Conservation (phyloP, 2,329 filamentous ascomycete genomes). For the Xylaria multiplex region DNA sequence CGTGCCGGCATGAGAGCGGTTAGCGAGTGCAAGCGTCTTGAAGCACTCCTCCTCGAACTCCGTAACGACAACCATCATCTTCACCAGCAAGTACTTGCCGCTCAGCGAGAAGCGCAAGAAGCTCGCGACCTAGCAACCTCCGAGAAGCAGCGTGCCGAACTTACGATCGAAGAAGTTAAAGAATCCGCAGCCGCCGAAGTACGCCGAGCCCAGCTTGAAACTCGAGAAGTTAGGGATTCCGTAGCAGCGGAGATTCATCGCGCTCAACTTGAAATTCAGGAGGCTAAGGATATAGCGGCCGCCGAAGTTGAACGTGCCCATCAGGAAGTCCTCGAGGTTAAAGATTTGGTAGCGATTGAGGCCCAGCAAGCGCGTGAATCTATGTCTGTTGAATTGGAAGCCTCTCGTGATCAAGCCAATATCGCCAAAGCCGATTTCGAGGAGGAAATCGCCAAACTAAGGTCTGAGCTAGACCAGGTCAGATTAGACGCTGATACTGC, state of each 20-base stretch:
- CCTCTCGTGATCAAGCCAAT: slow-evolving; percentile 86
- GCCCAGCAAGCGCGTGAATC: slow-evolving; percentile 81
- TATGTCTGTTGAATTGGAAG: slow-evolving; percentile 83
- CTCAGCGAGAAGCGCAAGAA: slow-evolving; percentile 85
- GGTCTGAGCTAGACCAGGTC: slow-evolving; percentile 79
- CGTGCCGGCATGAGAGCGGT: slow-evolving; percentile 72
- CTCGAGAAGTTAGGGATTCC: slow-evolving; percentile 83
- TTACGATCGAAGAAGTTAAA: slow-evolving; percentile 31
- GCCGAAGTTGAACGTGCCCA: slow-evolving; percentile 65
- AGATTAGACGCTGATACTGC: slow-evolving; percentile 82
- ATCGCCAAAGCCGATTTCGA: slow-evolving; percentile 84
- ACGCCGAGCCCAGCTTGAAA: slow-evolving; percentile 77
- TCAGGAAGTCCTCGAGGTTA: slow-evolving; percentile 84
- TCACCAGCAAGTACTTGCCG: slow-evolving; percentile 73
- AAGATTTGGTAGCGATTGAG: slow-evolving; percentile 81
- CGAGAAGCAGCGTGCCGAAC: slow-evolving; percentile 27
- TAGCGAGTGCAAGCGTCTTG: slow-evolving; percentile 69
- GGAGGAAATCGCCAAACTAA: slow-evolving; percentile 76
- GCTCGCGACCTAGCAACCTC: slow-evolving; percentile 78
- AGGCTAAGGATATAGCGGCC: slow-evolving; percentile 30
- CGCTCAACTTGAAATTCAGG: slow-evolving; percentile 30
- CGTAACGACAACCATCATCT: slow-evolving; percentile 76
- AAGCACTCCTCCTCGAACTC: slow-evolving; percentile 64
- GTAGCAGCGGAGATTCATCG: slow-evolving; percentile 59
- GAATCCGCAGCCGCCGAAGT: slow-evolving; percentile 27